Evolutionary conservation across 2,329 filamentous ascomycete species (phyloP), one percentile per base, ranked within the genome.

Genomic region (Microascus cirrosus): DNA sequence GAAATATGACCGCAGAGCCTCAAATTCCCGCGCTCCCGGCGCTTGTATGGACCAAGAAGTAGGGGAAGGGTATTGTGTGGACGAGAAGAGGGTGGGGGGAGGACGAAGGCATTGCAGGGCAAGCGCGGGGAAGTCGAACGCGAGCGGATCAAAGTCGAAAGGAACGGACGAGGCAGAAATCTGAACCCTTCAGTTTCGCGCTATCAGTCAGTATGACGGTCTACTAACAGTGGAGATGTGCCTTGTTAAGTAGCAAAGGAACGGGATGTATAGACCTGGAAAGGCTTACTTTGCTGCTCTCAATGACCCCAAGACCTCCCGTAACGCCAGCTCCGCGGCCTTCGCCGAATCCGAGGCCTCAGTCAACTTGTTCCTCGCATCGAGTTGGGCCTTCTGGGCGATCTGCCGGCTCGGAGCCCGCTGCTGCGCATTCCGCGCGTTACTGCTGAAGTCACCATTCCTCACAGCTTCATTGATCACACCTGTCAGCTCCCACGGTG

Each of bases 121-220:
- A 48, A 97, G 79, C 7, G 88, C 85, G 7, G 92, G 90, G 65
- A 96, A 96, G 60, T 90, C 90, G 68, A 95, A 83, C 5, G 87
- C 79, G 60, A 92, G 82, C 36, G 93, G 87, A 63, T 96, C 89
- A 72, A 96, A 95, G 62, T 93, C 88, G 64, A 86, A 86, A 2
- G 83, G 82, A 63, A 76, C 74, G 10, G 80, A 79, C 56, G 74
- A 73, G 62, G 77, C 74, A 60, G 83, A 77, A 54, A 83, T 73
- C 53, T 82, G 76, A 64, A 78, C 76, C 64, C 82, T 84, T 61
- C 24, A 34, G 53, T 28, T 28, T 28, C 13, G 8, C 32, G 20
- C 50, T n/a, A n/a, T 24, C n/a, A 51, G 36, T 53, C 25, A 53
- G 56, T 57, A 34, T 10, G 45, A 6, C n/a, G 6, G 20, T 8